phyloP scores from a whole-genome alignment of 2,329 filamentous ascomycete genomes.

The Colletotrichum graminicola region DNA sequence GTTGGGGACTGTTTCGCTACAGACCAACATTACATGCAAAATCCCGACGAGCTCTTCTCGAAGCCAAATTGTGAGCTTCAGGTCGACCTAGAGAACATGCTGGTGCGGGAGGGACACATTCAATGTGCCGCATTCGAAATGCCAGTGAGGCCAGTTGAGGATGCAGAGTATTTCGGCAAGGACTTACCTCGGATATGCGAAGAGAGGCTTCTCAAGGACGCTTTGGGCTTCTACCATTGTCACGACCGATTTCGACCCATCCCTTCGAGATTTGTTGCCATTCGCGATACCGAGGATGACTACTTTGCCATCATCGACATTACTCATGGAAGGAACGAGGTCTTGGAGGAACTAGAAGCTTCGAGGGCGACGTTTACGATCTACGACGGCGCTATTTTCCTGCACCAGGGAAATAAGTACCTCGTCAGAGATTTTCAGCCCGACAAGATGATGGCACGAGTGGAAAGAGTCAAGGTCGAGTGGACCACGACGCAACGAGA shows the following conservation, averaged over 20 bases:
- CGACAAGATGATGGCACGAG: conserved; percentile 84
- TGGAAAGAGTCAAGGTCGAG: conserved; percentile 90
- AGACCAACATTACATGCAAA: conserved; percentile 97
- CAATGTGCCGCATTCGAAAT: conserved; percentile 97
- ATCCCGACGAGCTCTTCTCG: conserved; percentile 93
- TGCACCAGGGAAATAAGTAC: conserved; percentile 95
- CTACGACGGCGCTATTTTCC: conserved; percentile 96
- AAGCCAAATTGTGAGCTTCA: conserved; percentile 90
- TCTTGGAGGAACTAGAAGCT: conserved; percentile 96
- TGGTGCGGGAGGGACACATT: conserved; percentile 92
- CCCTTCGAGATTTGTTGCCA: conserved; percentile 85
- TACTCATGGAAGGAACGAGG: conserved; percentile 82
- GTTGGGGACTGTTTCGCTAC: conserved; percentile 91
- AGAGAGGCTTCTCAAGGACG: conserved; percentile 80
- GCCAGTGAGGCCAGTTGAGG: conserved; percentile 84
- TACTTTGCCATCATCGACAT: conserved; percentile 95
- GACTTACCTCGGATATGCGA: conserved; percentile 78
- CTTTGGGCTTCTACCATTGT: conserved; percentile 88
- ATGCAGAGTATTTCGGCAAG: conserved; percentile 82
- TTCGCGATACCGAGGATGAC: conserved; percentile 89
- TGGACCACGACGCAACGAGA: conserved; percentile 96
- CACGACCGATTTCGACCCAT: conserved; percentile 88
- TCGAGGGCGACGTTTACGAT: conserved; percentile 95
- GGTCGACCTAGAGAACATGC: conserved; percentile 91
- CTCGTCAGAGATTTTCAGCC: conserved; percentile 90